A percentile compares a stretch with the other conserved stretches of the same genome.
phyloP scores from a whole-genome alignment of 352 stramenopile species.

The Aphanomyces euteiches region DNA sequence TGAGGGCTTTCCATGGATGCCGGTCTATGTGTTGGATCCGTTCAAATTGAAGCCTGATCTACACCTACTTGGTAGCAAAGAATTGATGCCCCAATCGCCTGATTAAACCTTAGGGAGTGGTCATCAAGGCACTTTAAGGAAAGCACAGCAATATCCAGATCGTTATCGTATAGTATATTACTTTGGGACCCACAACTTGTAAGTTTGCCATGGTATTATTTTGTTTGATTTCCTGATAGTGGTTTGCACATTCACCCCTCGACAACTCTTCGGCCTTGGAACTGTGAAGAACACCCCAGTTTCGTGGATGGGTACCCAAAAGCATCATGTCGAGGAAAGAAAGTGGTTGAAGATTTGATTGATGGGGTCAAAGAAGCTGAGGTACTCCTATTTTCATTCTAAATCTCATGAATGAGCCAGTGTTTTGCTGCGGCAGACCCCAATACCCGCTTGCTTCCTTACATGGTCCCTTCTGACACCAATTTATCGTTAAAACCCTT shows the following conservation, averaged over 20 bases:
- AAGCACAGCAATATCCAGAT: conserved; percentile 1
- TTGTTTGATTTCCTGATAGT: not conserved
- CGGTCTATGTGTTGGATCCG: conserved; percentile 15
- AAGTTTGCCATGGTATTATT: not conserved
- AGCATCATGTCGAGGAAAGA: conserved; percentile 8
- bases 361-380: conserved; percentile 12
- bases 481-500: not conserved
- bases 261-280: conserved; percentile 3
- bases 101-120: conserved; percentile 6
- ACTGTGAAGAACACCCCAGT: not conserved
- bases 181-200: conserved; percentile 11
- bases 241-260: not conserved
- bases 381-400: not conserved
- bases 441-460: not conserved
- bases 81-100: not conserved
- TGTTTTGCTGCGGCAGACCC: conserved; percentile 7
- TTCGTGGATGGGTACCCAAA: conserved; percentile 5
- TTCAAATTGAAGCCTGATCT: conserved; percentile 1
- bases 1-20: conserved; percentile 9
- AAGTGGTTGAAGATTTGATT: not conserved
- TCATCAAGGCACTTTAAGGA: not conserved
- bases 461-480: conserved; percentile 13
- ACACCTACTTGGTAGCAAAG: not conserved
- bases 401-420: not conserved
- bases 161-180: conserved; percentile 17